Evolutionary conservation across 768 basidiomycete species (phyloP).

Genomic region (Russula compacta): DNA sequence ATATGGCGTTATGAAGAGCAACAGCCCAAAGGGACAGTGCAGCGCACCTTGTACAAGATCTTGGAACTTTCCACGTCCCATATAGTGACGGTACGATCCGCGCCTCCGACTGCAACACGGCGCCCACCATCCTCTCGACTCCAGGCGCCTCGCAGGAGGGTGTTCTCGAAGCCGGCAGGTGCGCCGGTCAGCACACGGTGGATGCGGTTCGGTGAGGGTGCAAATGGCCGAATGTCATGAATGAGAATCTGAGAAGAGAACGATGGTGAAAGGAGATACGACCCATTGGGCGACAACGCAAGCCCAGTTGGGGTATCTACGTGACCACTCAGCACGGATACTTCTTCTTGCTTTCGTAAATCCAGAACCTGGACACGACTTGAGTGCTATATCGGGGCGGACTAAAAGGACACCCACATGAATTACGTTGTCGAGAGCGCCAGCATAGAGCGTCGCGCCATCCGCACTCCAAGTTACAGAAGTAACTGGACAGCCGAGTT

Average conservation of each 20-base stretch:
- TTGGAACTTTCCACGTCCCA: constrained; percentile 79
- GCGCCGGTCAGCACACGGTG: constrained; percentile 77
- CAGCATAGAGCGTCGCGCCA: constrained; percentile 83
- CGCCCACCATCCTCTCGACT: constrained; percentile 75
- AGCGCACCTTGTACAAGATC: constrained; percentile 65
- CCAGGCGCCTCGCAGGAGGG: constrained; percentile 81
- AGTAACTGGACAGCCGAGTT: constrained; percentile 85
- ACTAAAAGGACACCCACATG: constrained; percentile 50
- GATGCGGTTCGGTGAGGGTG: constrained; percentile 69
- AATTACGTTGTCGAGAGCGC: constrained; percentile 91
- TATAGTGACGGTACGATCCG: constrained; percentile 77
- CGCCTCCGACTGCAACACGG: constrained; percentile 81
- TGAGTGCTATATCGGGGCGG: neutral
- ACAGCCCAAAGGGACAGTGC: constrained; percentile 1
- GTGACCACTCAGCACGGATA: constrained; percentile 77
- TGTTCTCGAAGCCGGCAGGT: constrained; percentile 90
- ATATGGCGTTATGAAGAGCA: neutral
- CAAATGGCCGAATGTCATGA: constrained; percentile 92
- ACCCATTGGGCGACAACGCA: constrained; percentile 81
- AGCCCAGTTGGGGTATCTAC: constrained; percentile 91
- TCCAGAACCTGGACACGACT: constrained; percentile 62
- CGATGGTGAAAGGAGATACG: constrained; percentile 82
- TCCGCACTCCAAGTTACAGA: constrained; percentile 89
- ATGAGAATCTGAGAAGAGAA: constrained; percentile 85
- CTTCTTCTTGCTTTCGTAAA: constrained; percentile 72